phyloP scores from a whole-genome alignment of 306 rosid species.

The Styphnolobium japonicum region DNA sequence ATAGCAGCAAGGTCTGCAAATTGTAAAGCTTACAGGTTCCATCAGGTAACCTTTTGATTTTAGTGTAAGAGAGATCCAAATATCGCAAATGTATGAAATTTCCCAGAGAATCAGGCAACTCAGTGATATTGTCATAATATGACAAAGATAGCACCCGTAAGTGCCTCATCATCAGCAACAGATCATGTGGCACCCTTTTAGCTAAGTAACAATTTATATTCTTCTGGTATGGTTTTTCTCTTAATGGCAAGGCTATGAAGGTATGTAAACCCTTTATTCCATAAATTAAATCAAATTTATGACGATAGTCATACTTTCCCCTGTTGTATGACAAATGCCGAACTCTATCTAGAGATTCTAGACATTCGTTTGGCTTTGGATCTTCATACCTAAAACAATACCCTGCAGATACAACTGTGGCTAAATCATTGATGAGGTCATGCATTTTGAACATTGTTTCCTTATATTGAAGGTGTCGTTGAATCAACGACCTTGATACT shows the following conservation, averaged over 20 bases:
- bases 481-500: conserved; percentile 11
- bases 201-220: neutral
- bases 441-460: conserved; percentile 37
- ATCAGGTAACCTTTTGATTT: conserved; percentile 16
- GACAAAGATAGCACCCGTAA: neutral
- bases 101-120: neutral
- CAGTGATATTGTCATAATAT: neutral
- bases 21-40: neutral
- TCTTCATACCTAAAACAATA: conserved; percentile 16
- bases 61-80: no score
- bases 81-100: no score
- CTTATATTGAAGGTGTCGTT: neutral
- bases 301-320: neutral
- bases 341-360: no score
- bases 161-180: neutral
- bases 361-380: no score
- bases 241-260: no score
- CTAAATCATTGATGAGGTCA: conserved; percentile 16
- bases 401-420: no score
- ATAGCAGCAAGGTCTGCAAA: conserved; percentile 23
- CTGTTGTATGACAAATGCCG: neutral
- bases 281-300: neutral
- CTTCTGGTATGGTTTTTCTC: no score
- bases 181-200: neutral
- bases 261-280: neutral